Conservation (phyloP, 345 rosid species). For the Ceriops zippeliana region DNA sequence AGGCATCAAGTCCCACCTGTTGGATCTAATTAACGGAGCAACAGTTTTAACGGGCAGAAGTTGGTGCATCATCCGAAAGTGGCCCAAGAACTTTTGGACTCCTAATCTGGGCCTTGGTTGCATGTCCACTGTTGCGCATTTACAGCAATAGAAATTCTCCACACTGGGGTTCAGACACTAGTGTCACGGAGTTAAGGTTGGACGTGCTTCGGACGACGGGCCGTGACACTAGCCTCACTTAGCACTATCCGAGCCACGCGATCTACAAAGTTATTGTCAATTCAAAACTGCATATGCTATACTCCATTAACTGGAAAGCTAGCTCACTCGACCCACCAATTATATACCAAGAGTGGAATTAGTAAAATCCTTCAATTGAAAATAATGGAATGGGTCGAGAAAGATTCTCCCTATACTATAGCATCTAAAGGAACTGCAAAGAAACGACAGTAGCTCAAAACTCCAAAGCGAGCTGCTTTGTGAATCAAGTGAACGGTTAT, state of each 20-base stretch:
- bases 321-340: background rate
- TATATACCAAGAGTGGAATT: slow-evolving; percentile 2
- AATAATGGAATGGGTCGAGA: background rate
- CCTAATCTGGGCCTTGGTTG: background rate
- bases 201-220: no score
- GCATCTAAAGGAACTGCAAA: background rate
- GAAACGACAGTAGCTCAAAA: background rate
- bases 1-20: no score
- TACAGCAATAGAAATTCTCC: no score
- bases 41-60: slow-evolving; percentile 12
- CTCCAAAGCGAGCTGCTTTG: background rate
- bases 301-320: no score
- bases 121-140: no score
- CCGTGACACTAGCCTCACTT: no score
- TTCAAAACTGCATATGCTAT: no score
- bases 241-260: no score
- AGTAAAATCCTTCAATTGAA: background rate
- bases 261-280: no score
- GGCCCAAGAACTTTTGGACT: background rate
- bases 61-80: background rate
- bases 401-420: no score
- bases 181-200: no score
- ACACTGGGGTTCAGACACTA: no score
- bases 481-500: background rate
- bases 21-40: slow-evolving; percentile 2